Evolutionary conservation across 2,329 filamentous ascomycete genomes (phyloP).

Genomic region (Cytospora piceicola): DNA sequence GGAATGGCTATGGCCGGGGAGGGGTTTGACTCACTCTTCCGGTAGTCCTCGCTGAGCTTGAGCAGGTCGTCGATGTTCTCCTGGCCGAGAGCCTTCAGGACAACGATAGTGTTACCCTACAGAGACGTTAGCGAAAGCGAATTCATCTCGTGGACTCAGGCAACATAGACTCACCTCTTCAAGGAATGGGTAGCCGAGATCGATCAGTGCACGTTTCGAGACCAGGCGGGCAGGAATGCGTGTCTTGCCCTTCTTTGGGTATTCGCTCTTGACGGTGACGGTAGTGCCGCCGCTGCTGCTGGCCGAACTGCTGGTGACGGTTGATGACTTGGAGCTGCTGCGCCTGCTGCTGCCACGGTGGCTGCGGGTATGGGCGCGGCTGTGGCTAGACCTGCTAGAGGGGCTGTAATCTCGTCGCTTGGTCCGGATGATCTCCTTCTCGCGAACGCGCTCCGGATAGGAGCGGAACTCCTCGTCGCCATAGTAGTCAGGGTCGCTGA

Average conservation of each 20-base stretch:
- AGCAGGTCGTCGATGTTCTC: slow-evolving; percentile 92
- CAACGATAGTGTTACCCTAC: slow-evolving; percentile 80
- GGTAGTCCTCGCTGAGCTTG: slow-evolving; percentile 78
- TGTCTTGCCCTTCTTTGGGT: slow-evolving; percentile 86
- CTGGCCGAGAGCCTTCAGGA: slow-evolving; percentile 83
- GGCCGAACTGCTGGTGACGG: slow-evolving; percentile 48
- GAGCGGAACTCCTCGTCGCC: slow-evolving; percentile 74
- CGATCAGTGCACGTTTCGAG: slow-evolving; percentile 77
- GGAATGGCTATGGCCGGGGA: neutral
- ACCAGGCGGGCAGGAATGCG: slow-evolving; percentile 82
- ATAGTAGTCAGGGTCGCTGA: slow-evolving; percentile 69
- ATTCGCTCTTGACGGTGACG: slow-evolving; percentile 60
- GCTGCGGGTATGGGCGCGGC: slow-evolving; percentile 40
- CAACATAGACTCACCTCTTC: slow-evolving; percentile 70
- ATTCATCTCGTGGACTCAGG: neutral
- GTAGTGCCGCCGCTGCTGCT: slow-evolving; percentile 53
- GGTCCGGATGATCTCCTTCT: slow-evolving; percentile 61
- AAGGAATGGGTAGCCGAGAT: slow-evolving; percentile 83
- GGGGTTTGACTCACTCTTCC: slow-evolving; percentile 51
- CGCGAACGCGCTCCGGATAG: slow-evolving; percentile 62
- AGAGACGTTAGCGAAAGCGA: slow-evolving; percentile 39
- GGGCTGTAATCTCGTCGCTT: slow-evolving; percentile 50
- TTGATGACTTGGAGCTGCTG: slow-evolving; percentile 49
- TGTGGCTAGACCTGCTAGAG: slow-evolving; percentile 44
- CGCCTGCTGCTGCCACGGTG: slow-evolving; percentile 41